Conservation (phyloP, 1,284 basidiomycete species). For the Malassezia arunalokei region DNA sequence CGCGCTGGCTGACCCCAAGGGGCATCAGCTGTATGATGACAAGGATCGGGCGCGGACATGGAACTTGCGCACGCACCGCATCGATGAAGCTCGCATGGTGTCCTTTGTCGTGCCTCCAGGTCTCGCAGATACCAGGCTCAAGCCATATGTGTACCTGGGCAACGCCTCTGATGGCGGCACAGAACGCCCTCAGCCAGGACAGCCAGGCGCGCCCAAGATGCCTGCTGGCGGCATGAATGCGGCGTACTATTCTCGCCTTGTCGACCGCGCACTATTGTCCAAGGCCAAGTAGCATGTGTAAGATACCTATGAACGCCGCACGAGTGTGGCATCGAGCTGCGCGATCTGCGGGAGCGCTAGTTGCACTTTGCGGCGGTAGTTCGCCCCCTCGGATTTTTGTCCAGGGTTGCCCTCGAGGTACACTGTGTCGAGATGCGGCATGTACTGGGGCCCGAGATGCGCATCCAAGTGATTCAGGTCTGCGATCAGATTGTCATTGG, state of each 20-base stretch:
- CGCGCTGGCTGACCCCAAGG: constrained; percentile 29
- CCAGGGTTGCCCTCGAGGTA: constrained; percentile 92
- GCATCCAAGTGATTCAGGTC: constrained; percentile 59
- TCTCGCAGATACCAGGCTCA: constrained; percentile 32
- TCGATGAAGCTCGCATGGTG: constrained; percentile 36
- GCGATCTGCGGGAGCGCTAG: constrained; percentile 72
- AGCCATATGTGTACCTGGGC: constrained; percentile 37
- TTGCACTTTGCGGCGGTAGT: constrained; percentile 80
- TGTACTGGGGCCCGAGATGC: constrained; percentile 58
- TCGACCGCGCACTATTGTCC: constrained; percentile 25
- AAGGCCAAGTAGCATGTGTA: constrained; percentile 7
- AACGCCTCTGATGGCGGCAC: constrained; percentile 23
- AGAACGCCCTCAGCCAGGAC: constrained; percentile 22
- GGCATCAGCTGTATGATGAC: constrained; percentile 30
- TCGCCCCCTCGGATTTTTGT: constrained; percentile 62
- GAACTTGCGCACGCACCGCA: constrained; percentile 29
- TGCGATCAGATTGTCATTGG: constrained; percentile 73
- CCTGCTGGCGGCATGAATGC: constrained; percentile 28
- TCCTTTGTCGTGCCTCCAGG: constrained; percentile 42
- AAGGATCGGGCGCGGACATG: constrained; percentile 27
- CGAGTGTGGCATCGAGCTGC: constrained; percentile 90
- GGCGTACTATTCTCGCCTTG: constrained; percentile 30
- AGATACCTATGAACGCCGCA: constrained; percentile 18
- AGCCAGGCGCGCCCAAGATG: constrained; percentile 35
- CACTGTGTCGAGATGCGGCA: constrained; percentile 63